A percentile compares a stretch with the other conserved stretches of the same genome.
Evolutionary conservation across 352 stramenopile genomes (phyloP).

Genomic region (Globisporangium echinulatum): DNA sequence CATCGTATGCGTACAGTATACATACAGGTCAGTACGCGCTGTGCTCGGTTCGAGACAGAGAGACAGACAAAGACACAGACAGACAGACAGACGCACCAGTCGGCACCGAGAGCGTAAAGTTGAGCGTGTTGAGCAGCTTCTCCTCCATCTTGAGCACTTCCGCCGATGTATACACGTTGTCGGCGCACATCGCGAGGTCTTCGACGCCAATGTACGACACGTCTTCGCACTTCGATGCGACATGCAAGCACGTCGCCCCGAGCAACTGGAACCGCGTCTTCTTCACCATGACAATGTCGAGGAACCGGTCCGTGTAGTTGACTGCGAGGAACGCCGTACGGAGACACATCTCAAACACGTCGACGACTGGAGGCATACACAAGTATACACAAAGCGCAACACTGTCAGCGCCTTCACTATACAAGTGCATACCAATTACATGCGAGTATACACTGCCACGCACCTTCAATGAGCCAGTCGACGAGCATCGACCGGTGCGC

Average conservation of each 20-base stretch:
- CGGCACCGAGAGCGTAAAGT: constrained; percentile 87
- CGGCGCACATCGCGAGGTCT: constrained; percentile 87
- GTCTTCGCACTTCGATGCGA: constrained; percentile 89
- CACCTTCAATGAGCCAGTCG: constrained; percentile 90
- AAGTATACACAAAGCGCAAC: neutral
- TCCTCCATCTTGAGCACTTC: constrained; percentile 91
- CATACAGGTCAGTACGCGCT: neutral
- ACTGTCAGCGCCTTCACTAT: neutral
- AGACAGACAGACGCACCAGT: constrained; percentile 40
- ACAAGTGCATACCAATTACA: too few species aligned
- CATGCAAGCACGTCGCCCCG: constrained; percentile 86
- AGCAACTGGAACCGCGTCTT: constrained; percentile 87
- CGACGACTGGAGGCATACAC: constrained; percentile 58
- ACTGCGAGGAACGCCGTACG: constrained; percentile 87
- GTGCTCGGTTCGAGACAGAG: neutral
- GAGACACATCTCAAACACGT: constrained; percentile 91
- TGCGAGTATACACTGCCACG: neutral
- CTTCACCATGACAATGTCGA: constrained; percentile 87
- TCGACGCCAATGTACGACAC: constrained; percentile 91
- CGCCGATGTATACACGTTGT: constrained; percentile 87
- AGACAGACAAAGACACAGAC: neutral
- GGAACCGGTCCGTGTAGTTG: constrained; percentile 86
- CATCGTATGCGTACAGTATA: neutral
- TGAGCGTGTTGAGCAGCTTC: constrained; percentile 88
- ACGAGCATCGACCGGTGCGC: constrained; percentile 88